A percentile compares a stretch with the other conserved stretches of the same genome.
Conservation (phyloP, 2,329 filamentous ascomycete genomes). For the Ascochyta fabae region DNA sequence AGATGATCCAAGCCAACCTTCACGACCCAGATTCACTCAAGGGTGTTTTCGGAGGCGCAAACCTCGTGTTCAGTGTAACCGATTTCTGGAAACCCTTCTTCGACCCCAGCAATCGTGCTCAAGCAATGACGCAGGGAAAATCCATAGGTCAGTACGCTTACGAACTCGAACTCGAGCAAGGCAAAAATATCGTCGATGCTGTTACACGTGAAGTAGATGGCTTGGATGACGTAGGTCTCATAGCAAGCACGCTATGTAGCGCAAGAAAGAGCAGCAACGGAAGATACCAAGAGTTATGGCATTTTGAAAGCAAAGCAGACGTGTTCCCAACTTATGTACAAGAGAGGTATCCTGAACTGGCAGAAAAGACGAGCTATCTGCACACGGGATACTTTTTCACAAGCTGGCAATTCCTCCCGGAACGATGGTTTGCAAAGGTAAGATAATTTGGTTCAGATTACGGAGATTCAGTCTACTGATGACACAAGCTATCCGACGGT, state of each 20-base stretch:
- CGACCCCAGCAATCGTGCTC: conserved; percentile 20
- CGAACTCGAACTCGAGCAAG: conserved; percentile 35
- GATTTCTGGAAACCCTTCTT: conserved; percentile 39
- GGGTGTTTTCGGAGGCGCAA: conserved; percentile 47
- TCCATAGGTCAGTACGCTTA: conserved; percentile 29
- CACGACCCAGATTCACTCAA: conserved; percentile 42
- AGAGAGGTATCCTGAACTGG: conserved; percentile 24
- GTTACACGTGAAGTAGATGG: conserved; percentile 24
- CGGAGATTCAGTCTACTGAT: background rate
- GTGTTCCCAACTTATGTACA: conserved; percentile 32
- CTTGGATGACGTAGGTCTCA: conserved; percentile 29
- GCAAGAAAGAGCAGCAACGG: conserved; percentile 34
- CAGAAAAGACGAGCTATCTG: conserved; percentile 28
- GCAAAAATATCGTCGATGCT: conserved; percentile 38
- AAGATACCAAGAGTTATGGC: conserved; percentile 28
- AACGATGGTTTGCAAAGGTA: conserved; percentile 27
- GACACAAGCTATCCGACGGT: conserved; percentile 17
- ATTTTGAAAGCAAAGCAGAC: conserved; percentile 40
- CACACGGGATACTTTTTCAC: conserved; percentile 30
- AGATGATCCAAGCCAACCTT: conserved; percentile 48
- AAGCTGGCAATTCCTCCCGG: conserved; percentile 27
- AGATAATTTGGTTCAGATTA: background rate
- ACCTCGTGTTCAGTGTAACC: conserved; percentile 50
- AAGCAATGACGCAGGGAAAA: conserved; percentile 25
- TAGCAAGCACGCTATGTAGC: conserved; percentile 27